phyloP scores from a whole-genome alignment of 2,329 filamentous ascomycete genomes.

The Aureobasidium sp. region DNA sequence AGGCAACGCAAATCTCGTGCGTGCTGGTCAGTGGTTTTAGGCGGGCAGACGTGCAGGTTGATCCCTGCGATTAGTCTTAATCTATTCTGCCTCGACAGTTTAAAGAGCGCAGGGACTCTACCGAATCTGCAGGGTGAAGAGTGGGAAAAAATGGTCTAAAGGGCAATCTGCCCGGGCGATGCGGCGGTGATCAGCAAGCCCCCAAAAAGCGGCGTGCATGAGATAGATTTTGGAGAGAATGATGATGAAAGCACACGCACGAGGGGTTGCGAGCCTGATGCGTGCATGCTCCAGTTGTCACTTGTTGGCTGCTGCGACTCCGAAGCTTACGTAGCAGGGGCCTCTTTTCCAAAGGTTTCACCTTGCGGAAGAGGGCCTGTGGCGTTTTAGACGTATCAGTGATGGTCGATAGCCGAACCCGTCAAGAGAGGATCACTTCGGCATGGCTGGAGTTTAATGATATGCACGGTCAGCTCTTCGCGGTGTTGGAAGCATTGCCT shows the following conservation, averaged over 20 bases:
- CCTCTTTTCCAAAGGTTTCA: slow-evolving; percentile 4
- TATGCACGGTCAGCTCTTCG: slow-evolving; percentile 8
- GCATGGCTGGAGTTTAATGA: slow-evolving; percentile 9
- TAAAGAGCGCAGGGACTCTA: slow-evolving; percentile 12
- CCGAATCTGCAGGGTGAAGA: slow-evolving; percentile 4
- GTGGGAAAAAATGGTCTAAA: slow-evolving; percentile 6
- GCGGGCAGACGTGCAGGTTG: slow-evolving; percentile 14
- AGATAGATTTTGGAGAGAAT: slow-evolving; percentile 5
- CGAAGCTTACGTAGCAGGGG: slow-evolving; percentile 7
- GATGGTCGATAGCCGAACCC: slow-evolving; percentile 11
- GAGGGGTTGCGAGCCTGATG: slow-evolving; percentile 7
- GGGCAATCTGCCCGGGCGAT: slow-evolving; percentile 15
- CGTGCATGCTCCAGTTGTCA: slow-evolving; percentile 5
- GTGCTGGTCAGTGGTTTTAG: slow-evolving; percentile 13
- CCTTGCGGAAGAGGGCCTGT: slow-evolving; percentile 1
- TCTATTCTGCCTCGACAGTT: slow-evolving; percentile 14
- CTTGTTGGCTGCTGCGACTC: slow-evolving; percentile 5
- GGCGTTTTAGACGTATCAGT: slow-evolving; percentile 11
- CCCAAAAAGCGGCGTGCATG: slow-evolving; percentile 12
- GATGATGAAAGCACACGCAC: slow-evolving; percentile 10
- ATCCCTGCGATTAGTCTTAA: slow-evolving; percentile 13
- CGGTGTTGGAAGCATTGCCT: neutral
- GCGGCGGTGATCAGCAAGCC: slow-evolving; percentile 14
- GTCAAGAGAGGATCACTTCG: slow-evolving; percentile 10
- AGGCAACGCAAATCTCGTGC: slow-evolving; percentile 14